phyloP scores from a whole-genome alignment of 768 basidiomycete genomes.

The Porpolomopsis calyptriformis region DNA sequence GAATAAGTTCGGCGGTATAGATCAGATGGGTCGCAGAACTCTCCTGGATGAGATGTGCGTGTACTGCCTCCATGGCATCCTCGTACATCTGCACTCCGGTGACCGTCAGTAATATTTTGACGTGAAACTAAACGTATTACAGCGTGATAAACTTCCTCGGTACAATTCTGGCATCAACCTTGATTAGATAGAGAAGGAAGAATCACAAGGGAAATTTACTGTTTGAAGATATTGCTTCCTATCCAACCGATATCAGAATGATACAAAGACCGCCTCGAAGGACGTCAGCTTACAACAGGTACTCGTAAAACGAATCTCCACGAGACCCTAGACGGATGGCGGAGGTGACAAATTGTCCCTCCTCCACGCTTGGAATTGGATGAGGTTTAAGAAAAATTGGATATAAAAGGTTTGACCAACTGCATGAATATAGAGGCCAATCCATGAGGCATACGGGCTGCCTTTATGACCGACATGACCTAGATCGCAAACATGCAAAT shows the following conservation, averaged over 20 bases:
- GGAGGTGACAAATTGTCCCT: constrained; percentile 41
- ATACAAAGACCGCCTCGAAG: background rate
- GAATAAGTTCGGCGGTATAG: constrained; percentile 77
- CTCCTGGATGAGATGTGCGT: constrained; percentile 58
- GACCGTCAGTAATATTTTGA: background rate
- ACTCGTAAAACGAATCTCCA: constrained; percentile 92
- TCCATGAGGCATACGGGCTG: constrained; percentile 53
- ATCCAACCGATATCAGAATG: background rate
- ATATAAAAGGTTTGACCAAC: constrained; percentile 28
- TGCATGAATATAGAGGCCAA: constrained; percentile 78
- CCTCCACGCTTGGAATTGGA: constrained; percentile 22
- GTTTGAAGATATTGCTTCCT: constrained; percentile 81
- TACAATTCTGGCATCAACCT: constrained; percentile 39
- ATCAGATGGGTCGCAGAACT: constrained; percentile 49
- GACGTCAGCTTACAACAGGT: constrained; percentile 49
- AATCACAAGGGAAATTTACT: constrained; percentile 24
- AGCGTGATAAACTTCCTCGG: constrained; percentile 67
- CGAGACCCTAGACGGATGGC: constrained; percentile 84
- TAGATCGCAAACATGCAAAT: constrained; percentile 9
- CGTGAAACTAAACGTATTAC: constrained; percentile 24
- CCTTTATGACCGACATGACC: constrained; percentile 62
- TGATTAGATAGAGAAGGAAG: background rate
- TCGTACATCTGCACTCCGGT: constrained; percentile 67
- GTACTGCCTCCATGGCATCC: constrained; percentile 73
- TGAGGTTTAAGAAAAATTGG: background rate